Evolutionary conservation across 169 alveolate genomes (phyloP).

Genomic region (Plasmodium relictum): DNA sequence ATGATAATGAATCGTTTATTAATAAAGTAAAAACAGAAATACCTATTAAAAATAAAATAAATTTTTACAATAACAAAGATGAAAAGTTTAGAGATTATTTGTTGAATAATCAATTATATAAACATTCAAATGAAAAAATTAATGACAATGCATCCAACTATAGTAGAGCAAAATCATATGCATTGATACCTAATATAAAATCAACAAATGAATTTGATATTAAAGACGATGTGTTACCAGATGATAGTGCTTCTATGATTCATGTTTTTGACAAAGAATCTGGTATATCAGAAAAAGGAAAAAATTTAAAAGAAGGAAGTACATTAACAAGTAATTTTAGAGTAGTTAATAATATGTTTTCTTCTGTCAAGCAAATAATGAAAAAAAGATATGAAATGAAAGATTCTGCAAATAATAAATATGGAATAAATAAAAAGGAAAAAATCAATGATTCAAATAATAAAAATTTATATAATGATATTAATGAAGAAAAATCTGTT

Average conservation of each 20-base stretch:
- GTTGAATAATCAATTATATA: not conserved
- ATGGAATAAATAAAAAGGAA: not conserved
- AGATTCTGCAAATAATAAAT: not conserved
- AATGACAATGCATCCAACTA: not conserved
- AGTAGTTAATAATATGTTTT: slow-evolving; percentile 29
- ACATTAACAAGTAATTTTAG: slow-evolving; percentile 25
- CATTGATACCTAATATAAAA: not conserved
- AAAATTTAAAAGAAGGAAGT: slow-evolving; percentile 6
- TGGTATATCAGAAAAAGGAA: not conserved
- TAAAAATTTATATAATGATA: not conserved
- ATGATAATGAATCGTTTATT: slow-evolving; percentile 23
- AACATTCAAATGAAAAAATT: not conserved
- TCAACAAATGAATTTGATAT: slow-evolving; percentile 18
- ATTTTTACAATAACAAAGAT: not conserved
- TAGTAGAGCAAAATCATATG: not conserved
- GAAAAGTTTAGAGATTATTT: not conserved
- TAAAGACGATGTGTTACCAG: slow-evolving; percentile 65
- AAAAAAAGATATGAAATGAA: not conserved
- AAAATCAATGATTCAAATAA: not conserved
- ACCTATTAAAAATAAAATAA: not conserved
- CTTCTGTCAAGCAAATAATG: slow-evolving; percentile 29
- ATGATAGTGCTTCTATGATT: slow-evolving; percentile 74
- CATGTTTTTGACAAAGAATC: slow-evolving; percentile 39
- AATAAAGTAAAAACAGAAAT: slow-evolving; percentile 46
- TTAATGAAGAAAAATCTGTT: slow-evolving; percentile 31